Base-by-base conservation (phyloP, 805 yeast species). In the Candida golubevii region DNA sequence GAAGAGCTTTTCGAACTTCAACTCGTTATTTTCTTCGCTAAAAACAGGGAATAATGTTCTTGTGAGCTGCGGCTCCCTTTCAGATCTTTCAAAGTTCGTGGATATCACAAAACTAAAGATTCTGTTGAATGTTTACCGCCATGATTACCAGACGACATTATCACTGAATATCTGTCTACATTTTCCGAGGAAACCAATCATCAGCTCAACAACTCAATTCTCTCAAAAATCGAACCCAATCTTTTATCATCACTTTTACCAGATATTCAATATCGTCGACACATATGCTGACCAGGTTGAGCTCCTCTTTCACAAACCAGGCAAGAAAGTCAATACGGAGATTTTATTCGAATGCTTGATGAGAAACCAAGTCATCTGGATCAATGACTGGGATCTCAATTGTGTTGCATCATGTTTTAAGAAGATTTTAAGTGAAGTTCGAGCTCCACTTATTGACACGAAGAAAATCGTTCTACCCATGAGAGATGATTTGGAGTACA, bases 81-180 rank as follows among this genome's bases (percentile, higher is more conserved):
- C 79, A n/a, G 80, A 76, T 32, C 67, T 84, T 35, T 76, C 86
- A 5, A 68, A 71, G 31, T 62, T 74, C 49, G 68, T 90, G 18
- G 97, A 90, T 62, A 79, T 91, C 35, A 83, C 95, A 3, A 75
- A 75, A 43, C 64, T 91, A 36, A 82, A 90, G 51, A 82, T 91
- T 35, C 82, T 90, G 2, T 72, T 90, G 35, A 78, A 80, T 38
- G 85, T 88, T 6, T 89, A 88, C 60, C 65, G 82, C 34, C 82
- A 83, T 56, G 85, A 88, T 53, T 73, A 74, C 46, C 74, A 75
- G 43, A 55, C 51, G 46, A 44, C 55, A 26, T 35, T 45, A 23
- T 45, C 55, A 2, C 51, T 55, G 27, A 41, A 38, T 6, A 35
- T 54, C 8, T 30, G 31, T 23, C 47, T 54, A 39, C 33, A 46